These are phyloP conservation scores for Trichosanthes truncata DNA, from an alignment of 306 rosid species.

Conservation along the genomic window DNA sequence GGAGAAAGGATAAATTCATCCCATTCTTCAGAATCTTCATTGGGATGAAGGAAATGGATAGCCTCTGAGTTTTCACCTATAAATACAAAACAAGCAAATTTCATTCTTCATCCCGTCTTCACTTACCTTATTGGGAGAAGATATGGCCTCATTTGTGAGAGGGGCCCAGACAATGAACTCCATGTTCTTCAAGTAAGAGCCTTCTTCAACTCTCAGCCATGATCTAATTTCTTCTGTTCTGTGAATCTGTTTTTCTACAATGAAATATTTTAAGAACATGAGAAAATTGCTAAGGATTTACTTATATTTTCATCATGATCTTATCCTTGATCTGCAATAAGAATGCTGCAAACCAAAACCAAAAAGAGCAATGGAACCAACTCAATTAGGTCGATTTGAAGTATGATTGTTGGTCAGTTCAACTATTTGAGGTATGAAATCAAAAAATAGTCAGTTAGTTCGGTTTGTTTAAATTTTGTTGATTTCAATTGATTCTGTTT, in stretches of 20 bases:
- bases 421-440: background rate
- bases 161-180: constrained; percentile 19
- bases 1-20: constrained; percentile 1
- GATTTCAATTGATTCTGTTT: background rate
- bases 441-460: background rate
- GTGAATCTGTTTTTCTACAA: background rate
- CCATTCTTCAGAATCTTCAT: constrained; percentile 1
- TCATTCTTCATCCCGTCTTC: background rate
- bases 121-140: background rate
- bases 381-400: background rate
- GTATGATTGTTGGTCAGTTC: background rate
- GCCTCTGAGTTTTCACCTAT: constrained; percentile 1
- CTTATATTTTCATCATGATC: background rate
- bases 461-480: background rate
- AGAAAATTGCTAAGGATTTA: background rate
- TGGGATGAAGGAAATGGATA: constrained; percentile 17
- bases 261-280: background rate
- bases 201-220: background rate
- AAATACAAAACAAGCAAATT: background rate
- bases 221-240: background rate
- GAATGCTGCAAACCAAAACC: background rate
- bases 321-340: background rate
- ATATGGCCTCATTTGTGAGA: constrained; percentile 15
- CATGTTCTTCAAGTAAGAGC: constrained; percentile 20
- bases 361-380: background rate